Base-by-base conservation (phyloP, 257 asterid species). In the Asclepias syriaca region DNA sequence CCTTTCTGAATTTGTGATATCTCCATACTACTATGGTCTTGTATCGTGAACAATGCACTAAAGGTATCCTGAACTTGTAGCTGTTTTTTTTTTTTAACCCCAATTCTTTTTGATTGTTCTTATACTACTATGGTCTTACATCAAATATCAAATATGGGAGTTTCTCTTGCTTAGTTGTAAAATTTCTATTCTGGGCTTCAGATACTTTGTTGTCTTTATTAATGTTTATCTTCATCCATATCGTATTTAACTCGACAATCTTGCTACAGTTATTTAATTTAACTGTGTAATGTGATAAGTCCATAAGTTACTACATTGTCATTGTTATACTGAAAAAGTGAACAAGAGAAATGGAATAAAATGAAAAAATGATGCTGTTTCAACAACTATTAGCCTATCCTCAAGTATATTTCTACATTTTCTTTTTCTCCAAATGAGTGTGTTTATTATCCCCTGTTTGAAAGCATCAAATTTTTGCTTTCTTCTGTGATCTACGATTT, bases 401-500 rank as follows among this genome's bases (percentile, higher is more conserved):
- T 64, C 66, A 6, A 65, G 61, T 49, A 40, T 65, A 72, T 37
- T 24, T 29, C 53, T 59, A 5, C 49, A 32, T 63, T 43, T 6
- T 43, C 0, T 40, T 13, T 48, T 50, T 16, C 60, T 50, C 43
- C 24, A n/a, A 22, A 18, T 40, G 9, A 12, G 5, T 51, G 5
- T 37, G 14, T 13, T 39, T 19, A 22, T 43, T 65, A 19, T 51
- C n/a, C 48, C 34, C 29, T 27, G 50, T 50, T 1, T 24, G 45
- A 66, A 53, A 53, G 68, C 72, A 57, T 68, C 40, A 49, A 11
- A 27, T 7, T 18, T 69, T 68, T 58, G 34, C 54, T 58, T 64
- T 21, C 66, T 55, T 71, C 45, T 70, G 56, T 37, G 24, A 18
- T 65, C 78, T 72, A 69, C 58, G 65, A n/a, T 57, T 72, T 19